phyloP scores from a whole-genome alignment of 2,329 filamentous ascomycete species.

The Penicillium concentricum region DNA sequence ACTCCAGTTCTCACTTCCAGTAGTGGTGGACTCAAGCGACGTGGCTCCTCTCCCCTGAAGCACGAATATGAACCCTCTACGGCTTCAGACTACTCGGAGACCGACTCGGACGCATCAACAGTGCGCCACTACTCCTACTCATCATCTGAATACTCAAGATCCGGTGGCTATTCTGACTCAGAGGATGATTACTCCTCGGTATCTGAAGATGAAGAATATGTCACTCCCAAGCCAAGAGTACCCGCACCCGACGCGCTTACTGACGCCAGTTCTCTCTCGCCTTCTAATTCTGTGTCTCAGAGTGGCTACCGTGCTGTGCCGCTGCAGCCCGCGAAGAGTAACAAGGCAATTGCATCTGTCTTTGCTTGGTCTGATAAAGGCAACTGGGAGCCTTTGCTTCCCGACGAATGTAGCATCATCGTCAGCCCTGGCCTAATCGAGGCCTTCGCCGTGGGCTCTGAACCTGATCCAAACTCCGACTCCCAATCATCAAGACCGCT shows the following conservation, averaged over 20 bases:
- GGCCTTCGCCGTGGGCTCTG: slow-evolving; percentile 57
- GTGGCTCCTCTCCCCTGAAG: slow-evolving; percentile 89
- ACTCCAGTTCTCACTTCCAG: slow-evolving; percentile 52
- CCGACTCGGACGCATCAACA: slow-evolving; percentile 54
- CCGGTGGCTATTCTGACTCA: slow-evolving; percentile 42
- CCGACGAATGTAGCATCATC: slow-evolving; percentile 62
- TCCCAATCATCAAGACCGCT: slow-evolving; percentile 47
- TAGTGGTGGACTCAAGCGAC: slow-evolving; percentile 56
- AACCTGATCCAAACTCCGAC: slow-evolving; percentile 15
- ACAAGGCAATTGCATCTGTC: slow-evolving; percentile 58
- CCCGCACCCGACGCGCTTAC: slow-evolving; percentile 35
- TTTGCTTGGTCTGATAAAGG: slow-evolving; percentile 65
- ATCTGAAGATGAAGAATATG: slow-evolving; percentile 58
- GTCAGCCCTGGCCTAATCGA: slow-evolving; percentile 65
- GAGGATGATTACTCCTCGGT: slow-evolving; percentile 30
- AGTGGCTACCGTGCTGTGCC: slow-evolving; percentile 60
- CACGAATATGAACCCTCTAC: slow-evolving; percentile 93
- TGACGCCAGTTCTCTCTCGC: slow-evolving; percentile 64
- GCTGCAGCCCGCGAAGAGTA: slow-evolving; percentile 47
- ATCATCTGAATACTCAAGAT: slow-evolving; percentile 30
- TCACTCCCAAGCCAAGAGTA: slow-evolving; percentile 44
- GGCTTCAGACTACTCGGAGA: slow-evolving; percentile 57
- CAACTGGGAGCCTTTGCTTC: slow-evolving; percentile 60
- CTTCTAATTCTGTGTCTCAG: slow-evolving; percentile 81
- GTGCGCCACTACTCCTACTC: slow-evolving; percentile 50